These are phyloP conservation scores for Saccharomyces cerevisiae DNA, from an alignment of 805 yeast genomes.

Conservation along the genomic window DNA sequence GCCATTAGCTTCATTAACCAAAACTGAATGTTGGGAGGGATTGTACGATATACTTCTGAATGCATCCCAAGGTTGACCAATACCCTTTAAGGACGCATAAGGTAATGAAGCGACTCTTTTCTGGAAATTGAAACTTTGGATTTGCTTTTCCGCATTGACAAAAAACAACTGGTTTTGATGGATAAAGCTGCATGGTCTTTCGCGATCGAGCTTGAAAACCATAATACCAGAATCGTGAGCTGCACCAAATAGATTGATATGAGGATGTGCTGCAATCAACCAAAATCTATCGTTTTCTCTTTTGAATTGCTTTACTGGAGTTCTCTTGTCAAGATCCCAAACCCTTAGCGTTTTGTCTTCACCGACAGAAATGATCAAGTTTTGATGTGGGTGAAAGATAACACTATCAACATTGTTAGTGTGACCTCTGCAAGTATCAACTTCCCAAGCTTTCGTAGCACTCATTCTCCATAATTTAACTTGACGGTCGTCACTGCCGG, in stretches of 20 bases:
- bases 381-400: slow-evolving; percentile 88
- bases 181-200: slow-evolving; percentile 70
- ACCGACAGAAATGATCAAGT: slow-evolving; percentile 83
- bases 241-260: slow-evolving; percentile 86
- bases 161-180: slow-evolving; percentile 68
- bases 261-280: slow-evolving; percentile 84
- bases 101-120: slow-evolving; percentile 63
- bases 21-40: slow-evolving; percentile 81
- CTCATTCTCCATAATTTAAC: slow-evolving; percentile 97
- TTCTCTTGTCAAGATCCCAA: slow-evolving; percentile 92
- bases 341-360: slow-evolving; percentile 94
- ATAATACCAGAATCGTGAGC: slow-evolving; percentile 96
- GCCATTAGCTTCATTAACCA: slow-evolving; percentile 64
- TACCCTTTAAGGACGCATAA: slow-evolving; percentile 70
- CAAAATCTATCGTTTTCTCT: slow-evolving; percentile 93
- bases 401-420: slow-evolving; percentile 86
- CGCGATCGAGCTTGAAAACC: slow-evolving; percentile 96
- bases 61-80: slow-evolving; percentile 81
- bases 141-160: slow-evolving; percentile 77
- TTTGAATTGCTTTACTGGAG: slow-evolving; percentile 88
- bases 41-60: slow-evolving; percentile 81
- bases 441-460: slow-evolving; percentile 98
- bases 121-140: slow-evolving; percentile 67
- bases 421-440: slow-evolving; percentile 97
- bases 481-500: slow-evolving; percentile 93